Percentiles rank a stretch among this genome's conserved stretches.
Evolutionary conservation across 495 filamentous ascomycete genomes (phyloP).

Genomic region (Lophiostoma macrostomum): DNA sequence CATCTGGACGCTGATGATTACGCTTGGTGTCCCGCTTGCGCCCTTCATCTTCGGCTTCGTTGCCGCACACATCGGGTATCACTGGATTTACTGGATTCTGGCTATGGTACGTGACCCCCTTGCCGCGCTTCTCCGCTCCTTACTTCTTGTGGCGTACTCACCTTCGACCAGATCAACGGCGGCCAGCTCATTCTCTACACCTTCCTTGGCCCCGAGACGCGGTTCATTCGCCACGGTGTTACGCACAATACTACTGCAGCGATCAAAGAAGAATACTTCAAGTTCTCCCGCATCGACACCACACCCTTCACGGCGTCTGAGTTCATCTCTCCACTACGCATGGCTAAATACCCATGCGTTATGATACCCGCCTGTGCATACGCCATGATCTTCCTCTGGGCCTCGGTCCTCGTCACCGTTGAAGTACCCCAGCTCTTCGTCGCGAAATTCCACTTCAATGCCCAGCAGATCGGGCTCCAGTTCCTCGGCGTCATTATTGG

Average conservation of each 20-base stretch:
- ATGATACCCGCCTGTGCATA: slow-evolving; percentile 52
- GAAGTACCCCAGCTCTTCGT: slow-evolving; percentile 53
- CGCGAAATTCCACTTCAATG: slow-evolving; percentile 51
- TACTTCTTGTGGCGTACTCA: not conserved
- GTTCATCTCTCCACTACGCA: slow-evolving; percentile 48
- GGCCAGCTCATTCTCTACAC: slow-evolving; percentile 53
- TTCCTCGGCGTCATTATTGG: slow-evolving; percentile 54
- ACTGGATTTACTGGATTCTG: slow-evolving; percentile 39
- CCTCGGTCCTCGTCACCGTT: slow-evolving; percentile 48
- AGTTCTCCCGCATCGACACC: slow-evolving; percentile 49
- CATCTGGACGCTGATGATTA: slow-evolving; percentile 52
- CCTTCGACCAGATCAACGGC: slow-evolving; percentile 49
- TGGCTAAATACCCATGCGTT: slow-evolving; percentile 44
- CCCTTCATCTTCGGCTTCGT: slow-evolving; percentile 38
- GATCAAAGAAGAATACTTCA: slow-evolving; percentile 45
- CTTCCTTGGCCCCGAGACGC: slow-evolving; percentile 57
- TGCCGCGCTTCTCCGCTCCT: not conserved
- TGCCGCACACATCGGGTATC: slow-evolving; percentile 29
- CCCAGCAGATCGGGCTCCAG: slow-evolving; percentile 54
- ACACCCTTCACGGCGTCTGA: slow-evolving; percentile 48
- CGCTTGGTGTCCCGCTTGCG: slow-evolving; percentile 47
- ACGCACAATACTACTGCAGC: slow-evolving; percentile 30
- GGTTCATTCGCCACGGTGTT: slow-evolving; percentile 40
- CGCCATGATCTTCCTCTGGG: slow-evolving; percentile 53
- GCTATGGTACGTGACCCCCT: slow-evolving; percentile 41